These are phyloP conservation scores for Ambrosiella cleistominuta DNA, from an alignment of 2,329 filamentous ascomycete genomes.

Conservation along the genomic window DNA sequence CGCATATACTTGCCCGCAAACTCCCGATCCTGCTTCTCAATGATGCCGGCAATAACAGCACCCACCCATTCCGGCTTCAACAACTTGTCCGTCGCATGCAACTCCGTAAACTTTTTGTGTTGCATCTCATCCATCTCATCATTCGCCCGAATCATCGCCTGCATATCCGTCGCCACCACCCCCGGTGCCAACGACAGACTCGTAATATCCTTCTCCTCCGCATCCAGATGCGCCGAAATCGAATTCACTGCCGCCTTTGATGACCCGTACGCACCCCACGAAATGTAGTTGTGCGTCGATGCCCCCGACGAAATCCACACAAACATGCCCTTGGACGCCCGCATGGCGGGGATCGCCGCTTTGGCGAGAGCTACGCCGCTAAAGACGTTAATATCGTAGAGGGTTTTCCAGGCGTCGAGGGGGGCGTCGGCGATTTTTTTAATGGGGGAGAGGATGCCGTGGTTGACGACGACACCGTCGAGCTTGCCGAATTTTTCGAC, in stretches of 20 bases:
- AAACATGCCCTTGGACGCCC: conserved; percentile 50
- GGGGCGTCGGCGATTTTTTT: conserved; percentile 48
- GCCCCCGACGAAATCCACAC: conserved; percentile 71
- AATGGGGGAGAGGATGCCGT: conserved; percentile 65
- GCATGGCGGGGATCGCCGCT: conserved; percentile 51
- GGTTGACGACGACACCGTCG: conserved; percentile 76
- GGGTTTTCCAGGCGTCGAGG: conserved; percentile 55
- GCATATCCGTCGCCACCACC: conserved; percentile 80
- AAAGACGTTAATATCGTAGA: conserved; percentile 77
- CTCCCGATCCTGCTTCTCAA: conserved; percentile 42
- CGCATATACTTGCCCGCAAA: conserved; percentile 62
- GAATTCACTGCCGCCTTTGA: conserved; percentile 75
- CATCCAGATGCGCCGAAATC: conserved; percentile 50
- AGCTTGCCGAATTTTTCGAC: conserved; percentile 50
- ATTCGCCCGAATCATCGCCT: conserved; percentile 55
- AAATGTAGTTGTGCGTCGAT: conserved; percentile 43
- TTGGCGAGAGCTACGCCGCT: conserved; percentile 59
- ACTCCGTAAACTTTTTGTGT: conserved; percentile 50
- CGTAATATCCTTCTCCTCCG: conserved; percentile 61
- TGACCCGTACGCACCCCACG: conserved; percentile 69
- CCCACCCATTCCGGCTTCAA: conserved; percentile 73
- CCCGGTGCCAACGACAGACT: conserved; percentile 61
- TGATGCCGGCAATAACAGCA: conserved; percentile 66
- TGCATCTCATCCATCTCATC: conserved; percentile 34
- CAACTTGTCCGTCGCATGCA: conserved; percentile 53